Conservation (phyloP, 2,329 filamentous ascomycete species). For the Penicillium sp. region DNA sequence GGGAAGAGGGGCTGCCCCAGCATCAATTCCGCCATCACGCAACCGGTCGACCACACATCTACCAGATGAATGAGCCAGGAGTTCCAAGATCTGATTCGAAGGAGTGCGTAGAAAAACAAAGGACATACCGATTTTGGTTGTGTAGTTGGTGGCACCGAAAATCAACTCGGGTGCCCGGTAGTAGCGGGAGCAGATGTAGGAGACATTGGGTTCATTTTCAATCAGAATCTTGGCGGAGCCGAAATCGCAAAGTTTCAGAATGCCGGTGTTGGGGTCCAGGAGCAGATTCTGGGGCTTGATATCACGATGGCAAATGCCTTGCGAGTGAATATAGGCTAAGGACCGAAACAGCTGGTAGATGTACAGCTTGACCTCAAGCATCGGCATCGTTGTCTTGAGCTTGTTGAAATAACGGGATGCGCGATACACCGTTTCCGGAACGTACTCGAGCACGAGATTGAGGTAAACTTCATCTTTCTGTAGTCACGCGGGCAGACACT, state of each 20-base stretch:
- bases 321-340: conserved; percentile 96
- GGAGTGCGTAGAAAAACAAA: background rate
- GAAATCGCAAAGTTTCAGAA: conserved; percentile 97
- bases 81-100: background rate
- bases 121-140: conserved; percentile 91
- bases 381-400: conserved; percentile 99
- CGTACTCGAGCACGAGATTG: conserved; percentile 95
- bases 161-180: conserved; percentile 97
- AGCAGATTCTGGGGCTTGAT: conserved; percentile 99
- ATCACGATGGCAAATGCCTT: conserved; percentile 97
- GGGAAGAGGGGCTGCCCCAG: conserved; percentile 96
- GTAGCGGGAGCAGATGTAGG: conserved; percentile 98
- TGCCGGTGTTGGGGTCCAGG: conserved; percentile 80
- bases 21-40: conserved; percentile 99
- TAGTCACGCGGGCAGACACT: conserved; percentile 1
- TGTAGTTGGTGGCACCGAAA: conserved; percentile 98
- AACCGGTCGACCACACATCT: conserved; percentile 99
- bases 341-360: conserved; percentile 99
- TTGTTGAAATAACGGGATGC: conserved; percentile 99
- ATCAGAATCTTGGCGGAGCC: conserved; percentile 98
- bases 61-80: conserved; percentile 1
- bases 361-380: conserved; percentile 97
- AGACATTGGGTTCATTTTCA: conserved; percentile 98
- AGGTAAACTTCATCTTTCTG: conserved; percentile 98
- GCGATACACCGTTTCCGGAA: conserved; percentile 96